These are phyloP conservation scores for Globisporangium alternatum DNA, from an alignment of 352 stramenopile genomes.

Conservation along the genomic window DNA sequence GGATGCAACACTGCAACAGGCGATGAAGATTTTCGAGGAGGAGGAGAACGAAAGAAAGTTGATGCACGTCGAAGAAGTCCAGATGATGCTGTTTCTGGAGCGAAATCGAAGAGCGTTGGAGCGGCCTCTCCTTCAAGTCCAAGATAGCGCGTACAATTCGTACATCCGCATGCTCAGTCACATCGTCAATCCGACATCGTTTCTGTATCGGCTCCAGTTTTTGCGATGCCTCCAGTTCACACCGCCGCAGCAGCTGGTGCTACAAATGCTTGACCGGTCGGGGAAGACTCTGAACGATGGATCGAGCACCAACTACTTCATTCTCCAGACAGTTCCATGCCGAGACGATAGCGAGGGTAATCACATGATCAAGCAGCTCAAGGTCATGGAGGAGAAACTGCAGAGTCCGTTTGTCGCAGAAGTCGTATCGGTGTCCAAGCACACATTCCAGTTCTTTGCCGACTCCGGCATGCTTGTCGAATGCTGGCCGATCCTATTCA, in stretches of 20 bases:
- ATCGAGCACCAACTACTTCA: slow-evolving; percentile 19
- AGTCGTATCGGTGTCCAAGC: slow-evolving; percentile 31
- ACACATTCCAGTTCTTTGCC: slow-evolving; percentile 64
- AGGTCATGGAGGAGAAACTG: slow-evolving; percentile 32
- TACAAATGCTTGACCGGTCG: slow-evolving; percentile 29
- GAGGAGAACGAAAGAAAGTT: slow-evolving; percentile 45
- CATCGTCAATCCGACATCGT: slow-evolving; percentile 46
- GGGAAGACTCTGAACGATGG: slow-evolving; percentile 14
- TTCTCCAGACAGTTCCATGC: slow-evolving; percentile 51
- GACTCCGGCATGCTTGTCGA: slow-evolving; percentile 58
- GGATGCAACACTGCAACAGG: slow-evolving; percentile 12
- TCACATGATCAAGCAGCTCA: slow-evolving; percentile 33
- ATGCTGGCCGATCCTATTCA: slow-evolving; percentile 57
- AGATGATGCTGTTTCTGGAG: slow-evolving; percentile 51
- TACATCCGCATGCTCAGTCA: slow-evolving; percentile 49
- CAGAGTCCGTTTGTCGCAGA: slow-evolving; percentile 36
- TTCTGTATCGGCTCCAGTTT: slow-evolving; percentile 49
- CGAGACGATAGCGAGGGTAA: slow-evolving; percentile 36
- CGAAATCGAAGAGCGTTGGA: slow-evolving; percentile 34
- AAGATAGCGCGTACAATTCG: slow-evolving; percentile 48
- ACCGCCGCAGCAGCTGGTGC: slow-evolving; percentile 36
- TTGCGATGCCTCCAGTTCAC: slow-evolving; percentile 37
- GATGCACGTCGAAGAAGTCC: slow-evolving; percentile 40
- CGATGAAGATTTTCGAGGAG: slow-evolving; percentile 38
- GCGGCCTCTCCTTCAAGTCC: slow-evolving; percentile 36